Evolutionary conservation across 768 basidiomycete species (phyloP).

Genomic region (Gyrodon lividus): DNA sequence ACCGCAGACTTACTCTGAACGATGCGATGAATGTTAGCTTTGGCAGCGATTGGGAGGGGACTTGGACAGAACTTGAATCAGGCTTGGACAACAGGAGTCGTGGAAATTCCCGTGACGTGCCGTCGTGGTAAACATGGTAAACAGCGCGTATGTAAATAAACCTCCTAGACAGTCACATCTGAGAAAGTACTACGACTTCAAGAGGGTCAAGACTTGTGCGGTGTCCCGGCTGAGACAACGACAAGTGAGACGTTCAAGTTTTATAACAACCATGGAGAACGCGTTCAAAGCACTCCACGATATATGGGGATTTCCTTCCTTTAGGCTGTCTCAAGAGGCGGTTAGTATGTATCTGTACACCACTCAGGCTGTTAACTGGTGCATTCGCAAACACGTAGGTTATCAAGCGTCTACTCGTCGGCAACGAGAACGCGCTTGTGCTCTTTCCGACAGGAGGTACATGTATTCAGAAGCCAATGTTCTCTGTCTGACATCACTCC

Average conservation of each 20-base stretch:
- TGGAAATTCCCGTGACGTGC: too few relatives aligned
- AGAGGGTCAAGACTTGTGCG: too few relatives aligned
- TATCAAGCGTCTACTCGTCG: slow-evolving; percentile 37
- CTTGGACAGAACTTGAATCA: too few relatives aligned
- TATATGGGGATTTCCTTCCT: slow-evolving; percentile 35
- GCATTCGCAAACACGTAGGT: slow-evolving; percentile 23
- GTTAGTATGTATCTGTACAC: slow-evolving; percentile 16
- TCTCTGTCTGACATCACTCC: background rate
- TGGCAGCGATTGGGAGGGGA: too few relatives aligned
- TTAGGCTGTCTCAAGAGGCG: slow-evolving; percentile 39
- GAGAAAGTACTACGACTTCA: too few relatives aligned
- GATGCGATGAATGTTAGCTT: too few relatives aligned
- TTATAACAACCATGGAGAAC: slow-evolving; percentile 31
- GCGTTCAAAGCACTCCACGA: slow-evolving; percentile 32
- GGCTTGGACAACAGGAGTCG: too few relatives aligned
- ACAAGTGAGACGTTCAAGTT: background rate
- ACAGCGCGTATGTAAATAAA: slow-evolving; percentile 11
- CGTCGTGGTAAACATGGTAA: slow-evolving; percentile 6
- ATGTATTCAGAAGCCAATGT: background rate
- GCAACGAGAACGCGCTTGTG: slow-evolving; percentile 42
- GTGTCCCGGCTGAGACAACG: too few relatives aligned
- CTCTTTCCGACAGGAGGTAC: slow-evolving; percentile 41
- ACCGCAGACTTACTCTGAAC: background rate
- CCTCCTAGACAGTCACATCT: too few relatives aligned
- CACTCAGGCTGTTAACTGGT: background rate